A percentile compares a stretch with the other conserved stretches of the same genome.
Conservation (phyloP, 768 basidiomycete genomes). For the Pleurotus cornucopiae region DNA sequence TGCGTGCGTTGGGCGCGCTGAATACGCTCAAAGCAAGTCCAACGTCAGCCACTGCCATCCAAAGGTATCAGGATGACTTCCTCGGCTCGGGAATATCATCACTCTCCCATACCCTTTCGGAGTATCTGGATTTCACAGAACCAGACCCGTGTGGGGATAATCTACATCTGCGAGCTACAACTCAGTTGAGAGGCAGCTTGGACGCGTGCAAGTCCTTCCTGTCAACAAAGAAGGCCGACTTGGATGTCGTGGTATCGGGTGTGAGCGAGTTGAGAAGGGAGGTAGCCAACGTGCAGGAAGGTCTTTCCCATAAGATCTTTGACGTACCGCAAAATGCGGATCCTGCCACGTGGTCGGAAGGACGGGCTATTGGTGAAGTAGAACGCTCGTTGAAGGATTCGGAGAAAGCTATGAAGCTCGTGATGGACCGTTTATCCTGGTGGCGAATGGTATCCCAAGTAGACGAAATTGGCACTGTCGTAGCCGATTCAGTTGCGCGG, state of each 20-base stretch:
- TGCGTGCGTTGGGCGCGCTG: slow-evolving; percentile 53
- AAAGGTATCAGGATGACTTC: slow-evolving; percentile 62
- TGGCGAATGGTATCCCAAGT: slow-evolving; percentile 41
- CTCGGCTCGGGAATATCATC: slow-evolving; percentile 54
- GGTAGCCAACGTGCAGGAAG: slow-evolving; percentile 35
- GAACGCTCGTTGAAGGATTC: slow-evolving; percentile 32
- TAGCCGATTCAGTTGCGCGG: slow-evolving; percentile 31
- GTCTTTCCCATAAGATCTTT: slow-evolving; percentile 33
- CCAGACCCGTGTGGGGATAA: slow-evolving; percentile 23
- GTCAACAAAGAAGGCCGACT: slow-evolving; percentile 21
- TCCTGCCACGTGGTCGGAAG: slow-evolving; percentile 10
- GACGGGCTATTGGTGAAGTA: slow-evolving; percentile 22
- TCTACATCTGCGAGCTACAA: slow-evolving; percentile 28
- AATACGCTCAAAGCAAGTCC: slow-evolving; percentile 41
- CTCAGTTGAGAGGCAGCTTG: slow-evolving; percentile 36
- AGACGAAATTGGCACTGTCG: slow-evolving; percentile 39
- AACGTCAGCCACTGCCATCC: slow-evolving; percentile 45
- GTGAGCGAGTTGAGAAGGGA: slow-evolving; percentile 31
- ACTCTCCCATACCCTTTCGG: slow-evolving; percentile 36
- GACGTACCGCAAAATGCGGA: slow-evolving; percentile 14
- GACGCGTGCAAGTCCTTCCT: slow-evolving; percentile 30
- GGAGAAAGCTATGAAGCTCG: slow-evolving; percentile 29
- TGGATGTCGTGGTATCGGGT: slow-evolving; percentile 30
- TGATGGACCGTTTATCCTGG: slow-evolving; percentile 42
- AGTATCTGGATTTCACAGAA: slow-evolving; percentile 8